Percentiles rank a stretch among this genome's conserved stretches.
Evolutionary conservation across 352 stramenopile genomes (phyloP).

Genomic region (Bremia lactucae): DNA sequence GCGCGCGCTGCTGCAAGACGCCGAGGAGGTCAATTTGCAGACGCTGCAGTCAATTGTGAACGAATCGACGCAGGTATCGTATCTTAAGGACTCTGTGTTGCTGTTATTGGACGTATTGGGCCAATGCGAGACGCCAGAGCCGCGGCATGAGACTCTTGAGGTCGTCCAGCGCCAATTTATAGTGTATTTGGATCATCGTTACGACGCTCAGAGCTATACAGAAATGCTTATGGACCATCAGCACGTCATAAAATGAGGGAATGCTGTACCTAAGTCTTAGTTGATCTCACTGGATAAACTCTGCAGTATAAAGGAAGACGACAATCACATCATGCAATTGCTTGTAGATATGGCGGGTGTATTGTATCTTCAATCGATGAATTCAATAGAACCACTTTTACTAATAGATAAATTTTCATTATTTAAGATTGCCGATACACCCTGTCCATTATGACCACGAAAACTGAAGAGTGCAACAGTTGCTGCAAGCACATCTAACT

Average conservation of each 20-base stretch:
- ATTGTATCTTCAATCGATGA: slow-evolving; percentile 51
- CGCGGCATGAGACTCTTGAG: slow-evolving; percentile 25
- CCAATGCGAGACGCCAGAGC: slow-evolving; percentile 15
- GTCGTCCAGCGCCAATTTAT: slow-evolving; percentile 33
- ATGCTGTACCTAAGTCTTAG: slow-evolving; percentile 39
- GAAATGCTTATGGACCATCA: slow-evolving; percentile 6
- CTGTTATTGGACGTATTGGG: slow-evolving; percentile 39
- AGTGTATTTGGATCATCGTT: slow-evolving; percentile 24
- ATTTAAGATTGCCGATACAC: slow-evolving; percentile 50
- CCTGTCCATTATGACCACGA: slow-evolving; percentile 60
- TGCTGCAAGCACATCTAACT: slow-evolving; percentile 23
- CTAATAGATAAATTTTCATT: slow-evolving; percentile 36
- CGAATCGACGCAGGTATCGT: slow-evolving; percentile 12
- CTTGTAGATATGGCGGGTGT: slow-evolving; percentile 38
- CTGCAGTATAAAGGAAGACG: slow-evolving; percentile 18
- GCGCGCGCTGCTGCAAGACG: slow-evolving; percentile 25
- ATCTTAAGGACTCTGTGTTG: slow-evolving; percentile 33
- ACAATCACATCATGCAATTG: slow-evolving; percentile 17
- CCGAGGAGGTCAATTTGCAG: slow-evolving; percentile 29
- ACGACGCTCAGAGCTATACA: slow-evolving; percentile 28
- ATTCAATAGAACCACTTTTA: slow-evolving; percentile 43
- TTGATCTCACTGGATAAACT: slow-evolving; percentile 33
- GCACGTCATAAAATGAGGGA: slow-evolving; percentile 16
- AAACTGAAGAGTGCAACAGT: slow-evolving; percentile 64
- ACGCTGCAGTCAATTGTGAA: slow-evolving; percentile 18